A percentile compares a stretch with the other conserved stretches of the same genome.
These are phyloP conservation scores for Fusarium nisikadoi DNA, from an alignment of 2,329 filamentous ascomycete species.

Conservation along the genomic window DNA sequence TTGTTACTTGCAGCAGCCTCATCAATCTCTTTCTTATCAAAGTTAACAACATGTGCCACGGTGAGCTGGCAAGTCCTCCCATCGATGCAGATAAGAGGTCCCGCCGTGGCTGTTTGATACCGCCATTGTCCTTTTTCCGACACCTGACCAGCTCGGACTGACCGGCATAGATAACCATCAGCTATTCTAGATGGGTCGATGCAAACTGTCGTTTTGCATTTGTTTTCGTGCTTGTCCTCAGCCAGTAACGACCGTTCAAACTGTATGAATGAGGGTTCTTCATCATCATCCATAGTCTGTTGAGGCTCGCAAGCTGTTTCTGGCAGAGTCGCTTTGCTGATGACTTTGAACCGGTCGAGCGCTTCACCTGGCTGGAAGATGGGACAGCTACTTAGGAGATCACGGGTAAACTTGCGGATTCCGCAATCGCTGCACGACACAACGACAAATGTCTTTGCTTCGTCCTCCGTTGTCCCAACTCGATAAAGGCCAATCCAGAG, in stretches of 20 bases:
- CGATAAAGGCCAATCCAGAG: not conserved
- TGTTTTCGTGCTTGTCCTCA: no score
- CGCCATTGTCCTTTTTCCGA: not conserved
- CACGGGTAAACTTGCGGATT: accelerated
- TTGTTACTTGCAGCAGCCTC: accelerated
- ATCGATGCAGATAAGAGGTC: accelerated
- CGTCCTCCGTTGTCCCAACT: accelerated
- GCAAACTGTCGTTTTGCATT: no score
- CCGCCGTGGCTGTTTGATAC: not conserved
- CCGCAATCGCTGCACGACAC: not conserved
- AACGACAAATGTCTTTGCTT: not conserved
- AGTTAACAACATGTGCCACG: not conserved
- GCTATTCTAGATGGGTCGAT: no score
- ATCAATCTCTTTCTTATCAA: accelerated
- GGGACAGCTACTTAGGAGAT: accelerated
- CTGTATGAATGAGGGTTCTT: no score
- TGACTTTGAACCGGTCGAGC: accelerated
- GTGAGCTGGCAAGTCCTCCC: not conserved
- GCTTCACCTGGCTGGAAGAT: not conserved
- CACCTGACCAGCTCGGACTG: not conserved
- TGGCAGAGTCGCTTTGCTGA: not conserved
- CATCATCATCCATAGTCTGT: accelerated
- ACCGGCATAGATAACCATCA: accelerated
- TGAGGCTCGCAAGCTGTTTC: not conserved
- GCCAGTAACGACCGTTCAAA: no score